Percentiles rank a stretch among this genome's conserved stretches.
phyloP scores from a whole-genome alignment of 306 rosid species.

The Pterocarpus macrocarpus region DNA sequence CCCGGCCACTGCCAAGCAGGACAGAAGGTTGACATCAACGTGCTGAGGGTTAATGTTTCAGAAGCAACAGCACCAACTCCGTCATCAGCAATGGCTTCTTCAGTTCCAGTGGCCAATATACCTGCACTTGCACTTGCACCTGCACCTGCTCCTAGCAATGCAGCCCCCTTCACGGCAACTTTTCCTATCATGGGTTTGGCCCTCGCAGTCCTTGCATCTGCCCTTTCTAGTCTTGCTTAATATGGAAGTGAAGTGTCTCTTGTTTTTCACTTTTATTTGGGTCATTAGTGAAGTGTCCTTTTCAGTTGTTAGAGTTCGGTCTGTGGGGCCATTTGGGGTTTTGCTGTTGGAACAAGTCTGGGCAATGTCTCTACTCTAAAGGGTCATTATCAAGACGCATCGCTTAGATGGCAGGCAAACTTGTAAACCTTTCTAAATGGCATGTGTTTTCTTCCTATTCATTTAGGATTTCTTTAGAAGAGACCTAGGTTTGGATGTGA shows the following conservation, averaged over 20 bases:
- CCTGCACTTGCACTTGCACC: conserved; percentile 45
- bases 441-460: background rate
- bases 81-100: conserved; percentile 49
- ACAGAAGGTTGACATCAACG: conserved; percentile 75
- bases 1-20: conserved; percentile 84
- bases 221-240: conserved; percentile 41
- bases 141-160: conserved; percentile 49
- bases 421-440: background rate
- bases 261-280: too few relatives aligned
- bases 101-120: conserved; percentile 23
- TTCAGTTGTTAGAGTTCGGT: conserved; percentile 22
- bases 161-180: conserved; percentile 33
- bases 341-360: background rate
- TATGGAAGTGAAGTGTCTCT: background rate
- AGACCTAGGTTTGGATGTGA: background rate
- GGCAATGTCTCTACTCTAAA: background rate
- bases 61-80: conserved; percentile 27
- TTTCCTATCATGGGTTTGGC: conserved; percentile 40
- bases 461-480: background rate
- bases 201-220: conserved; percentile 34
- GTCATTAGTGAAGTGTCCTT: background rate
- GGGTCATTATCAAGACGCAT: background rate
- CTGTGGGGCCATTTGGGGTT: background rate
- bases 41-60: conserved; percentile 18
- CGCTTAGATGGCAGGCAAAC: background rate